Evolutionary conservation across 2,329 filamentous ascomycete species (phyloP), one percentile per base, ranked within the genome.

Genomic region (Chaetomium sp.): DNA sequence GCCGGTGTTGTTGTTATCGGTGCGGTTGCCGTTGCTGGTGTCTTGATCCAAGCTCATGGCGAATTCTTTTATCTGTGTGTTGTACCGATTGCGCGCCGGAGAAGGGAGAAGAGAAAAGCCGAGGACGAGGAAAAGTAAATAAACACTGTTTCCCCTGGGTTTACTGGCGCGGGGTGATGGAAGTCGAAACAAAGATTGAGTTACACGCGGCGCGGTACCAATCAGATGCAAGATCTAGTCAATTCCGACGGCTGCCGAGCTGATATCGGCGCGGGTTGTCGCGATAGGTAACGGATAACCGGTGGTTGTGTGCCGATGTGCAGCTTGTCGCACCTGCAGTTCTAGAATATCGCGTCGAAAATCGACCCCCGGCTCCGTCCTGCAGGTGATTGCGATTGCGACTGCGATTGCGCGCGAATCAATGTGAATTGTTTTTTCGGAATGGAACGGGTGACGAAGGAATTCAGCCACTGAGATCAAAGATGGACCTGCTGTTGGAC

Each of bases 351-450:
- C n/a, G 50, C 35, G 49, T 37, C 12, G 36, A 11, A 32, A 53
- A 4, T 44, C 45, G 19, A 27, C 19, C 19, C 44, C 38, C 6
- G 34, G 46, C 41, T 14, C 34, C 40, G 43, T 52, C 36, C 55
- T 57, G 60, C 56, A 54, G 27, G 56, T 55, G 42, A 60, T 54
- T 32, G 41, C 12, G 37, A 5, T 32, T 47, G 8, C 19, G 38
- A 52, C 47, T 55, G 53, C 47, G 35, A 42, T 34, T 47, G 12
- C 38, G 34, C 14, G 34, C 8, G n/a, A 14, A 7, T 12, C 10
- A 43, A 47, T 7, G 10, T 33, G 33, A 10, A 37, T 34, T 53
- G 41, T 27, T 27, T 27, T 27, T 27, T 27, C 19, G 19, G 19
- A 27, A 27, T 27, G 19, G 19, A 27, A 27, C 19, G 19, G 19